These are phyloP conservation scores for Oryza longistaminata DNA, from an alignment of 176 grass and related monocot genomes.

Conservation along the genomic window DNA sequence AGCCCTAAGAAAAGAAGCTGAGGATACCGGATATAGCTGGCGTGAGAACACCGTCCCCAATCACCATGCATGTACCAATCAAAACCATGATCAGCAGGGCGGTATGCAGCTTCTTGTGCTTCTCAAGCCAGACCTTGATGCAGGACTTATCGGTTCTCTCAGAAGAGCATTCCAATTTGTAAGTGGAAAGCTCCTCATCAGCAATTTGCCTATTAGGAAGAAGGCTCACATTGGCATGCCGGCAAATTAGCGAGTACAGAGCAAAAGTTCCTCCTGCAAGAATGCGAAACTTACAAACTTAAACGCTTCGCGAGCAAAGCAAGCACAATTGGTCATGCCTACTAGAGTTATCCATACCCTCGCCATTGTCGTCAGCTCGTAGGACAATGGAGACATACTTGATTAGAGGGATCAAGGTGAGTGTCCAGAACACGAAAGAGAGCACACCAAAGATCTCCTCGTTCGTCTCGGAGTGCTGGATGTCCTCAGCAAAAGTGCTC, in stretches of 20 bases:
- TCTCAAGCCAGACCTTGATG: conserved; percentile 84
- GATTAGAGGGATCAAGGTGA: conserved; percentile 89
- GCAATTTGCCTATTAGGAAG: conserved; percentile 86
- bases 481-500: conserved; percentile 98
- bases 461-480: conserved; percentile 89
- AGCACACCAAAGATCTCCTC: conserved; percentile 95
- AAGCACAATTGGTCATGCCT: neutral
- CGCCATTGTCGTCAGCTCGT: conserved; percentile 90
- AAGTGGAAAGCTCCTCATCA: conserved; percentile 94
- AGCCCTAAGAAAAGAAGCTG: neutral
- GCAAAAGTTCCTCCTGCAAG: conserved; percentile 90
- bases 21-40: conserved; percentile 85
- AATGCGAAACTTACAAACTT: neutral
- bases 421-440: conserved; percentile 99
- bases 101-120: conserved; percentile 77
- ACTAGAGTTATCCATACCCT: conserved; percentile 53
- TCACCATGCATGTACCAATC: conserved; percentile 98
- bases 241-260: conserved; percentile 91
- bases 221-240: conserved; percentile 92
- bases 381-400: conserved; percentile 98
- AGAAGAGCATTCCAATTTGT: conserved; percentile 69
- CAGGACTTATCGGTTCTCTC: conserved; percentile 56
- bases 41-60: conserved; percentile 97
- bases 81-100: conserved; percentile 83
- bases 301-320: neutral